phyloP scores from a whole-genome alignment of 163 green algal genomes.

The Scenedesmus sp. region DNA sequence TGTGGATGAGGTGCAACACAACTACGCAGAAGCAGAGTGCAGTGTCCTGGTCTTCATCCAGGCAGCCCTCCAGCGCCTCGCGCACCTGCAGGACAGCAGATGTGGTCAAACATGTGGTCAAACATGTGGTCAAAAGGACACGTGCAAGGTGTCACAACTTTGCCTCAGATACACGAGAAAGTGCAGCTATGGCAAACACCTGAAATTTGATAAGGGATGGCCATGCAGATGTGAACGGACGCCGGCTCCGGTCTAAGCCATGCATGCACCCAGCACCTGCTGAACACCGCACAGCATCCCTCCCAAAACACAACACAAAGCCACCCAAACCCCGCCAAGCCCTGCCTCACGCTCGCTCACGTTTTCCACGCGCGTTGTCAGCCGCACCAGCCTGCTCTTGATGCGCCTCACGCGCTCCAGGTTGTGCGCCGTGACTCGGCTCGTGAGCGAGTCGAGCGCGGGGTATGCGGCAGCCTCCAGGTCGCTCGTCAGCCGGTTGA shows the following conservation, averaged over 20 bases:
- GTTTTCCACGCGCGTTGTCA: slow-evolving; percentile 88
- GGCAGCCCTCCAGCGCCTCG: slow-evolving; percentile 91
- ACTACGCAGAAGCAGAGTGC: slow-evolving; percentile 23
- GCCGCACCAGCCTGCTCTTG: slow-evolving; percentile 91
- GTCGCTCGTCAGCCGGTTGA: slow-evolving; percentile 59
- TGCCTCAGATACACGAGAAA: too few relatives aligned
- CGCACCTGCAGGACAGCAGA: slow-evolving; percentile 64
- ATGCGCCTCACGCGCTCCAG: slow-evolving; percentile 90
- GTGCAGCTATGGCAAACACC: neutral
- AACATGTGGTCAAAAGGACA: neutral
- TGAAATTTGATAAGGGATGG: neutral
- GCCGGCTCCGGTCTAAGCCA: too few relatives aligned
- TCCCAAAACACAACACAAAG: neutral
- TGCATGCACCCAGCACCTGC: too few relatives aligned
- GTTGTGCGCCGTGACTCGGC: slow-evolving; percentile 82
- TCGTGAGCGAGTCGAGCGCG: slow-evolving; percentile 85
- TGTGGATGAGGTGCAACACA: neutral
- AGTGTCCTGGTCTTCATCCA: slow-evolving; percentile 91
- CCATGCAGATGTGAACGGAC: neutral
- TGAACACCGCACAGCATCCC: too few relatives aligned
- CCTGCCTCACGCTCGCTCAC: slow-evolving; percentile 41
- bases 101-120: neutral
- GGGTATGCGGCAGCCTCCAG: slow-evolving; percentile 86
- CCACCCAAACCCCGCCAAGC: neutral
- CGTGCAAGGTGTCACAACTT: too few relatives aligned